A percentile compares a stretch with the other conserved stretches of the same genome.
phyloP scores from a whole-genome alignment of 108 stramenopile genomes.

The Bacterosira constricta region DNA sequence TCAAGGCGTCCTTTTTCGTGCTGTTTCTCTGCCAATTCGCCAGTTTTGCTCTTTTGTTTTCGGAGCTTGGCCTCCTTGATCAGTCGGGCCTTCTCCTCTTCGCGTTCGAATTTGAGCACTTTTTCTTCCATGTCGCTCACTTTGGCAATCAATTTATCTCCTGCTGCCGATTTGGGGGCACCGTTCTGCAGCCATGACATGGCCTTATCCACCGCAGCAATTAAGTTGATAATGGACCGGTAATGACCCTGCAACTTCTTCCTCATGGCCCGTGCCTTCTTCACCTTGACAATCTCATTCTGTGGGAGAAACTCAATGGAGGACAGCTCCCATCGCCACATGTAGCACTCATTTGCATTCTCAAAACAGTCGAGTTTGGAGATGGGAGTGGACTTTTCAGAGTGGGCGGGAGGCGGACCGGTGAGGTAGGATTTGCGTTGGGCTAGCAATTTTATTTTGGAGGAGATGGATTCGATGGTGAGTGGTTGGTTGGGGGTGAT shows the following conservation, averaged over 20 bases:
- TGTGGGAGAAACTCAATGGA: slow-evolving; percentile 63
- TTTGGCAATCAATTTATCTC: slow-evolving; percentile 44
- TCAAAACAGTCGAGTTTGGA: slow-evolving; percentile 48
- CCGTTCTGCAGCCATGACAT: slow-evolving; percentile 30
- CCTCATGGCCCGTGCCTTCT: slow-evolving; percentile 63
- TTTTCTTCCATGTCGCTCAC: slow-evolving; percentile 79
- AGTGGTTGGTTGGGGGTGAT: slow-evolving; percentile 32
- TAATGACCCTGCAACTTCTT: slow-evolving; percentile 59
- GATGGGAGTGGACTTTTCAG: slow-evolving; percentile 10
- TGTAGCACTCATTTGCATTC: slow-evolving; percentile 40
- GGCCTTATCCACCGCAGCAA: slow-evolving; percentile 56
- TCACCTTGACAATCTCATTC: slow-evolving; percentile 46
- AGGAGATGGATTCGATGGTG: slow-evolving; percentile 49
- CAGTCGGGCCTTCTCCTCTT: slow-evolving; percentile 70
- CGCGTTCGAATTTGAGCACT: slow-evolving; percentile 79
- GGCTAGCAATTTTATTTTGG: slow-evolving; percentile 72
- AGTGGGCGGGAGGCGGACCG: slow-evolving; percentile 7
- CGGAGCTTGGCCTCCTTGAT: slow-evolving; percentile 48
- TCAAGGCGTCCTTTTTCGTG: slow-evolving; percentile 28
- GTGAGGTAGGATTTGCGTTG: slow-evolving; percentile 62
- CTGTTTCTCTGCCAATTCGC: slow-evolving; percentile 44
- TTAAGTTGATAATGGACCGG: slow-evolving; percentile 56
- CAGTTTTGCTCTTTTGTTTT: slow-evolving; percentile 31
- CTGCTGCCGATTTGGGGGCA: slow-evolving; percentile 10
- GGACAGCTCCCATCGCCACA: slow-evolving; percentile 84